Evolutionary conservation across 495 filamentous ascomycete genomes (phyloP), one percentile per base, ranked within the genome.

Genomic region (Daldinia caldariorum): DNA sequence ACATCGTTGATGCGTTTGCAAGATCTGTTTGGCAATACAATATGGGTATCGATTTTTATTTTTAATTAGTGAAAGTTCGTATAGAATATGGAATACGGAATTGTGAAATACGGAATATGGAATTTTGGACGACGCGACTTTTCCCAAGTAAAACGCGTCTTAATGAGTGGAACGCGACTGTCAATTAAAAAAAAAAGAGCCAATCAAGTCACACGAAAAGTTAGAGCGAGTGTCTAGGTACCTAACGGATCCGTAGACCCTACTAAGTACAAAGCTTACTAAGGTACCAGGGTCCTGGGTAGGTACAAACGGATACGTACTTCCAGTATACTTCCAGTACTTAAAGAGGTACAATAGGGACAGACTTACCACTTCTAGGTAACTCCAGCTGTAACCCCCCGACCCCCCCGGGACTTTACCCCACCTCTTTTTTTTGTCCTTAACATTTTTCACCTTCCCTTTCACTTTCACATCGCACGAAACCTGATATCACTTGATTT

Each of bases 1-100:
- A 89, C 91, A 94, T 94, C 50, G 53, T 87, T 77, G 26, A 35
- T 63, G 56, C 26, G 26, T 26, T 69, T 66, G 29, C n/a, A 34
- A 47, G 37, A 20, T 1, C 20, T 56, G 31, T 29, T 39, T 22
- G 34, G 16, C 6, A 16, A 16, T 41, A 29, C 41, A 22, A 13
- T 38, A 18, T 35, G 32, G 34, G 9, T 12, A 47, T 47, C 9
- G 12, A 47, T 47, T 4, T 4, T 47, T 22, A 18, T 20, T 47
- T 4, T 4, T 47, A 47, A 18, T 20, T 7, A 18, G 18, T 22
- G 43, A 47, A 47, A 20, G 43, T 47, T 38, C 39, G 39, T 18
- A 20, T 63, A 58, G 67, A 50, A 55, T 7, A 20, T 60, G 3
- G 32, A 57, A 59, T 49, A 20, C 41, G 32, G 55, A 47, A 37